phyloP scores from a whole-genome alignment of 352 stramenopile genomes.

The Globisporangium sylvaticum region DNA sequence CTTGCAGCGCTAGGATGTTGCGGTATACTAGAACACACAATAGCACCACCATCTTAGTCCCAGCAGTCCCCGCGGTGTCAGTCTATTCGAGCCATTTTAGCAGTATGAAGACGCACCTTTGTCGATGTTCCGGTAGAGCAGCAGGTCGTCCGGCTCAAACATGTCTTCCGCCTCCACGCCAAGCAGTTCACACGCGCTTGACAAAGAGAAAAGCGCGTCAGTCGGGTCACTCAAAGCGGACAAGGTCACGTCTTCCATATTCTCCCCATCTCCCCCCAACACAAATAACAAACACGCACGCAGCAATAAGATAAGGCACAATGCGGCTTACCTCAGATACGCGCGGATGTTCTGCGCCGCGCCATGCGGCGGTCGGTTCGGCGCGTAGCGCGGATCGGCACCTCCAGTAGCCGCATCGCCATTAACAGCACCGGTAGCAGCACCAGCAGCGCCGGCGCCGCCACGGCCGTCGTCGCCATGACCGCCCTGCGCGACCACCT shows the following conservation, averaged over 20 bases:
- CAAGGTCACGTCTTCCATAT: background rate
- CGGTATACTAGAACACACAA: slow-evolving; percentile 54
- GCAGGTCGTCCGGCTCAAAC: slow-evolving; percentile 71
- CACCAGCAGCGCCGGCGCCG: background rate
- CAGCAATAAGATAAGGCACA: background rate
- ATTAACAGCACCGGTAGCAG: background rate
- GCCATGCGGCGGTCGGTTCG: slow-evolving; percentile 5
- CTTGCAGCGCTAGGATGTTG: slow-evolving; percentile 76
- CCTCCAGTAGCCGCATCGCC: background rate
- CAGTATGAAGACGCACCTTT: slow-evolving; percentile 44
- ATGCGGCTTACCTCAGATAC: slow-evolving; percentile 48
- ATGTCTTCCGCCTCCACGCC: slow-evolving; percentile 55
- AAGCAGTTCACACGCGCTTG: slow-evolving; percentile 63
- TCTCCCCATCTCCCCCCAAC: background rate
- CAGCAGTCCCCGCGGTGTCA: background rate
- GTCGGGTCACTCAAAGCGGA: background rate
- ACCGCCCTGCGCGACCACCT: slow-evolving; percentile 19
- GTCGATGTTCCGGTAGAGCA: slow-evolving; percentile 51
- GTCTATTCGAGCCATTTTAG: background rate
- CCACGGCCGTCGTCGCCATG: background rate
- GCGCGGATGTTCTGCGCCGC: slow-evolving; percentile 49
- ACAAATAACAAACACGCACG: background rate
- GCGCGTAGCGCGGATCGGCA: background rate
- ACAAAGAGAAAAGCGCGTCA: slow-evolving; percentile 3
- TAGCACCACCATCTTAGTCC: background rate